Base-by-base conservation (phyloP, 1,284 basidiomycete species). In the Ceratobasidium sp. region DNA sequence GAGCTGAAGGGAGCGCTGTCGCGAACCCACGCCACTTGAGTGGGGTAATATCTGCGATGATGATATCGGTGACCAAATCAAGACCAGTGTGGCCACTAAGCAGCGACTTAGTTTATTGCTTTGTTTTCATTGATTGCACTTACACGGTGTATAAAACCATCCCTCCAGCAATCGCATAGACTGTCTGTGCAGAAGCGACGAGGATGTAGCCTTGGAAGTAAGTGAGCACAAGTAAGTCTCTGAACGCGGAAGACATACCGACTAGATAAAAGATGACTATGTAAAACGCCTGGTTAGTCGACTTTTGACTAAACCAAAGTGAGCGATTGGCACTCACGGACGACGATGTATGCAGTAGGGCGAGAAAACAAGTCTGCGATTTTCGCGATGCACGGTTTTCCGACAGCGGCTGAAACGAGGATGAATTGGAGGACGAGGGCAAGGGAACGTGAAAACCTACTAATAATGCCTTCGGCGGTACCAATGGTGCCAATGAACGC, bases 341-440 rank as follows among this genome's bases (percentile, higher is more conserved):
- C 77, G 41, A 80, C 70, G 58, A 80, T 75, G 70, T 81, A 82
- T 0, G 82, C 68, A 54, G 50, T 33, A 3, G 68, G 47, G 5
- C 72, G 71, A 44, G 66, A 58, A 27, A 74, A 74, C 70, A 82
- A 79, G 72, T 85, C 83, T 6, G 81, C 76, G 11, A 84, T 74
- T 74, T 83, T 83, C 33, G 83, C 83, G 71, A 82, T 79, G 52
- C 82, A 76, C 0, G 83, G 83, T 76, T 84, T 84, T 30, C 80
- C 80, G 41, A 84, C 79, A 19, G 83, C 83, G 69, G 82, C 69
- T 80, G 68, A 80, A 74, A 83, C 80, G 1, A 16, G 23, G 19
- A 2, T 27, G 27, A 8, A 42, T 19, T 41, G 11, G 6, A 16
- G 21, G 11, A 7, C 2, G 23, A 13, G 21, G 6, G 21, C 11